Evolutionary conservation across 2,329 filamentous ascomycete species (phyloP), one percentile per base, ranked within the genome.

Genomic region (Colletotrichum sp.): DNA sequence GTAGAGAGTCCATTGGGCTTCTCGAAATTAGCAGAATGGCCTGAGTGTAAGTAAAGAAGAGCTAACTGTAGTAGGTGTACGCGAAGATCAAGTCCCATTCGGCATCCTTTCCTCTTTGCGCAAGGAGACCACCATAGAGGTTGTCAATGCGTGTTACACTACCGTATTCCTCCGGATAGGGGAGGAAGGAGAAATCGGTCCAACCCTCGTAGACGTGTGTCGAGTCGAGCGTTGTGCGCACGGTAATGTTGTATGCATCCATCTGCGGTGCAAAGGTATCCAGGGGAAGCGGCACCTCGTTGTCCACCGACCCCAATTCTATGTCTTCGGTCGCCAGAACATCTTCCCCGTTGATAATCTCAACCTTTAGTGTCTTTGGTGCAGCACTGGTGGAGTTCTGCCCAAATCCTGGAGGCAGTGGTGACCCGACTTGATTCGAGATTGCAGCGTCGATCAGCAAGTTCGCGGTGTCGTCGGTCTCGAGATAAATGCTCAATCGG

Each of bases 131-230:
- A 21, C 88, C 87, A 36, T 85, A 82, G 12, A 88, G 78, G 74
- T 88, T 84, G 78, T 90, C 88, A 16, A 89, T 82, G 78, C 85
- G 86, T 5, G 86, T 85, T 3, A 86, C 84, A 80, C 87, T 89
- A 32, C 87, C 87, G 28, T 76, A 76, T 7, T 73, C 81, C 4
- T 79, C 79, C 62, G 87, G 88, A 26, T 86, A 85, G 0, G 88
- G 87, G 0, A 89, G 85, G 76, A 87, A 87, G 16, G 74, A 69
- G 13, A 76, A 73, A 0, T 74, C 70, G 34, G 74, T 76, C 52
- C 82, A 80, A 21, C 88, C 78, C 52, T 85, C 82, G 26, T 76
- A 76, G 49, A 69, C 34, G 13, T 76, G 28, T 13, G 44, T 36
- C 1, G 59, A 69, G 44, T 65, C 59, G 28, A 76, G 24, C 10